phyloP scores from a whole-genome alignment of 768 basidiomycete species.

The Lentinula sp. region DNA sequence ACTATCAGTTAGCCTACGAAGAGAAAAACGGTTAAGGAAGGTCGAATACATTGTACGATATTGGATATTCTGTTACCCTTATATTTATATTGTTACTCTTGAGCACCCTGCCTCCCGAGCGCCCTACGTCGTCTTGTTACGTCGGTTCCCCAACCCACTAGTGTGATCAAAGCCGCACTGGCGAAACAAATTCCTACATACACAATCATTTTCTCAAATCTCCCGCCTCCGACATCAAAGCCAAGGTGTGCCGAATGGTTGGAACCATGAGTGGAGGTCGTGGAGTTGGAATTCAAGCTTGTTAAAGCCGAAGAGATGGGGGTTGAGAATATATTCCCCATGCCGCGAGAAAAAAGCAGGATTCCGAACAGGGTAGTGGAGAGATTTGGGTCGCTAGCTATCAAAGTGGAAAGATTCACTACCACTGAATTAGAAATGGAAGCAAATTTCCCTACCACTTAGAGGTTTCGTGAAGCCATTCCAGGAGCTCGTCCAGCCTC shows the following conservation, averaged over 20 bases:
- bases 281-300: neutral
- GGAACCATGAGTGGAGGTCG: neutral
- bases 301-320: constrained; percentile 15
- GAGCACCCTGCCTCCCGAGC: neutral
- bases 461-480: constrained; percentile 16
- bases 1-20: no score
- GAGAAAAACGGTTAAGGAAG: no score
- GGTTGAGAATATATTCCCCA: constrained; percentile 19
- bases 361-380: constrained; percentile 15
- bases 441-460: neutral
- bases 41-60: no score
- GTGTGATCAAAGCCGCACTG: constrained; percentile 15
- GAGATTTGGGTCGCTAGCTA: constrained; percentile 12
- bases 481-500: constrained; percentile 25
- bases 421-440: neutral
- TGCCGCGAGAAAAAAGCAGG: constrained; percentile 16
- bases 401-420: neutral
- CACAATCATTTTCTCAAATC: constrained; percentile 21
- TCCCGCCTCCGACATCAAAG: constrained; percentile 17
- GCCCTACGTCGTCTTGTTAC: neutral
- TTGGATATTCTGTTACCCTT: no score
- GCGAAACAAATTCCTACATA: constrained; percentile 24
- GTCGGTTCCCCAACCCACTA: constrained; percentile 7
- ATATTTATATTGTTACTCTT: neutral
- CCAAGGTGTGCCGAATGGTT: constrained; percentile 5